These are phyloP conservation scores for Polygonum maritimum DNA, from an alignment of 148 eudicot species.

Conservation along the genomic window DNA sequence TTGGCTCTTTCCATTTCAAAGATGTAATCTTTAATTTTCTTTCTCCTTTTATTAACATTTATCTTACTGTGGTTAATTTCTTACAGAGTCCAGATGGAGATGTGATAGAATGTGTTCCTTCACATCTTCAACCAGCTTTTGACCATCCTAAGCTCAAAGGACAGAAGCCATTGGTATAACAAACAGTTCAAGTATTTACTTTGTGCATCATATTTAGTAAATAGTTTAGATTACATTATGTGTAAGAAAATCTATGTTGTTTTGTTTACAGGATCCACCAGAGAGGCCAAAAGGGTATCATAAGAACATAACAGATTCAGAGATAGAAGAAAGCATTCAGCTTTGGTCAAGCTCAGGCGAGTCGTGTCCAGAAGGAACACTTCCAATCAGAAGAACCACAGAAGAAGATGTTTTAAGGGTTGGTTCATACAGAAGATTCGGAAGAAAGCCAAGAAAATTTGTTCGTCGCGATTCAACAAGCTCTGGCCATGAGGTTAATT, in stretches of 20 bases:
- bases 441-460: slow-evolving; percentile 47
- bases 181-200: background rate
- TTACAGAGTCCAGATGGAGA: slow-evolving; percentile 98
- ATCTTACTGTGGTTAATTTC: background rate
- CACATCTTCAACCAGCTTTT: slow-evolving; percentile 97
- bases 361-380: slow-evolving; percentile 88
- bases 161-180: slow-evolving; percentile 35
- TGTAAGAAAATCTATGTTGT: background rate
- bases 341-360: slow-evolving; percentile 62
- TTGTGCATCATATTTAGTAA: background rate
- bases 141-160: slow-evolving; percentile 92
- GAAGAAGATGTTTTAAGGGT: slow-evolving; percentile 70
- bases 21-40: background rate
- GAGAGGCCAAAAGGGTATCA: slow-evolving; percentile 60
- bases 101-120: slow-evolving; percentile 67
- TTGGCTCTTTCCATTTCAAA: background rate
- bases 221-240: background rate
- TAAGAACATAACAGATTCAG: slow-evolving; percentile 20
- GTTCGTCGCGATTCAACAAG: slow-evolving; percentile 66
- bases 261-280: slow-evolving; percentile 57
- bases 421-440: slow-evolving; percentile 49
- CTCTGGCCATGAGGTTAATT: slow-evolving; percentile 85
- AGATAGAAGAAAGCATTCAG: slow-evolving; percentile 30
- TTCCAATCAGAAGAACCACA: slow-evolving; percentile 85
- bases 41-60: background rate